phyloP scores from a whole-genome alignment of 2,329 filamentous ascomycete species.

The Endoconidiophora laricicola region DNA sequence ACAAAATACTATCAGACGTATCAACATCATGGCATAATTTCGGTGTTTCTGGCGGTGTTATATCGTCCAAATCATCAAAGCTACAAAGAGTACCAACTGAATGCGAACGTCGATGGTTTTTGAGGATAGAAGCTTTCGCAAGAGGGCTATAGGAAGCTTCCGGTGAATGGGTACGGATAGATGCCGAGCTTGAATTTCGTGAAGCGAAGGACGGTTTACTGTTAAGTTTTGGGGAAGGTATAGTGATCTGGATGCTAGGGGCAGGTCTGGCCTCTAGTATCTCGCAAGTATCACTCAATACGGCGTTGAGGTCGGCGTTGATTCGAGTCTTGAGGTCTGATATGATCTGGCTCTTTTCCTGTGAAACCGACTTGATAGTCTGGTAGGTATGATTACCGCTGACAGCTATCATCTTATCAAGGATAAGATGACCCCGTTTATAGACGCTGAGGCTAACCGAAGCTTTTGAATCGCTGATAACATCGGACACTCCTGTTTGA shows the following conservation, averaged over 20 bases:
- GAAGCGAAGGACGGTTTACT: constrained; percentile 3
- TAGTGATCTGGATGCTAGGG: constrained; percentile 17
- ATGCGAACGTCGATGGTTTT: constrained; percentile 6
- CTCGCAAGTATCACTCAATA: constrained; percentile 35
- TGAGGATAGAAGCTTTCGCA: neutral
- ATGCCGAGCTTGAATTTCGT: constrained; percentile 1
- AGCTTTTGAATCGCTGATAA: constrained; percentile 30
- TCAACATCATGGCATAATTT: constrained; percentile 14
- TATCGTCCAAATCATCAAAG: constrained; percentile 12
- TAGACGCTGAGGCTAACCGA: constrained; percentile 31
- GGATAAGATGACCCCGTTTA: constrained; percentile 35
- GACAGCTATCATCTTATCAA: constrained; percentile 32
- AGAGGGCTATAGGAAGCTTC: constrained; percentile 3
- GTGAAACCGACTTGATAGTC: constrained; percentile 13
- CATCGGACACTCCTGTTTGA: constrained; percentile 32
- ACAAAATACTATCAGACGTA: constrained; percentile 14
- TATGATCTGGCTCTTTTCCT: constrained; percentile 23
- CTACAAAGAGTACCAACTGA: constrained; percentile 6
- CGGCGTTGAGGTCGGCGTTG: constrained; percentile 29
- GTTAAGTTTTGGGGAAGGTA: neutral
- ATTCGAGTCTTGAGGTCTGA: constrained; percentile 28
- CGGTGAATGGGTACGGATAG: neutral
- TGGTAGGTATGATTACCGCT: constrained; percentile 21
- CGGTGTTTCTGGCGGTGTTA: constrained; percentile 16
- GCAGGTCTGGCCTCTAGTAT: constrained; percentile 20